Evolutionary conservation across 2,329 filamentous ascomycete species (phyloP), one percentile per base, ranked within the genome.

Genomic region (Dothideomycetes sp.): DNA sequence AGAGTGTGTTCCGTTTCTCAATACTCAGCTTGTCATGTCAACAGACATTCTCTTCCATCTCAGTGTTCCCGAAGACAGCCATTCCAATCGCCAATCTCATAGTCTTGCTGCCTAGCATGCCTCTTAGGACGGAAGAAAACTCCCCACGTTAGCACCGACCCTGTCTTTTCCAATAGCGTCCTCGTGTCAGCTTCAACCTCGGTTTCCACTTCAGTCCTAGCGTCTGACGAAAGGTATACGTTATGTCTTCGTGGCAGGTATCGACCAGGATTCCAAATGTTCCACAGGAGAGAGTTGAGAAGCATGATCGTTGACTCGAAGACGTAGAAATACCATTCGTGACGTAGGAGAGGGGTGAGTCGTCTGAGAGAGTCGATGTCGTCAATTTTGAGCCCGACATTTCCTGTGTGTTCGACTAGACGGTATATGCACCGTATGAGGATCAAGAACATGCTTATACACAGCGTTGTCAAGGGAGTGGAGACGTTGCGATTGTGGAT

Each of bases 291-390:
- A 7, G 64, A 69, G 45, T 73, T 73, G 39, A 61, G 40, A 10
- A 69, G 63, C 70, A 74, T 74, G 29, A 71, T 61, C 3, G 57
- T 50, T 4, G 61, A 64, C 47, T 74, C 71, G 44, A 74, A 72
- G 33, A 72, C 57, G 64, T 68, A 74, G 46, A 73, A 70, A 47
- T 65, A 71, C 50, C 64, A 64, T 38, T 74, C 70, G 31, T 68
- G 59, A 33, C 58, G 59, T 35, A 63, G 48, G 47, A 59, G 42
- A 50, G 51, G 45, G n/a, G 51, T 37, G 16, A 58, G 55, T 11
- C 18, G 11, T 15, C 15, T 32, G 31, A 23, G 9, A 10, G 22
- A 18, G 11, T 43, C 35, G 16, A 39, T 10, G 18, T 33, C 36
- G 15, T 39, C 29, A 17, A 45, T 46, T 25, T 52, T 59, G 43